These are phyloP conservation scores for Luvunga scandens DNA, from an alignment of 345 rosid genomes.

Conservation along the genomic window DNA sequence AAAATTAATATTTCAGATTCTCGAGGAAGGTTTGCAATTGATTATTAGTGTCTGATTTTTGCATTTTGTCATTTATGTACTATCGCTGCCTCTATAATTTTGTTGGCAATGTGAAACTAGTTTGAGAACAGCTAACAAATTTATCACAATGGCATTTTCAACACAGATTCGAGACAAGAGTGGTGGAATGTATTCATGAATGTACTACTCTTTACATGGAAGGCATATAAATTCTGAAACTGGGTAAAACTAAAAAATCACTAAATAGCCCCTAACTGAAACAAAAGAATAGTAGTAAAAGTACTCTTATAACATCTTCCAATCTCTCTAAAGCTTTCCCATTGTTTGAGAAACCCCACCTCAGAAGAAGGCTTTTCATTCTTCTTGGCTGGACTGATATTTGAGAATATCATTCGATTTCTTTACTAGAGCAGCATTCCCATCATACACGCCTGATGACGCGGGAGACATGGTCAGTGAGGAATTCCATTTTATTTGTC, in stretches of 20 bases:
- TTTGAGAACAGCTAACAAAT: too few relatives aligned
- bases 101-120: not conserved
- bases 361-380: not conserved
- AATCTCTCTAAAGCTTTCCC: not conserved
- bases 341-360: not conserved
- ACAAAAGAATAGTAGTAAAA: not conserved
- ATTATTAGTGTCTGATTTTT: not conserved
- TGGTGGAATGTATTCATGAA: too few relatives aligned
- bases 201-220: not conserved
- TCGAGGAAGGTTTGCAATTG: conserved; percentile 1
- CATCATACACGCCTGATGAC: not conserved
- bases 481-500: not conserved
- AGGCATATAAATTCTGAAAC: not conserved
- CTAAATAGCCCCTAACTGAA: not conserved
- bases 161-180: not conserved
- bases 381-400: not conserved
- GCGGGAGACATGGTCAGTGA: not conserved
- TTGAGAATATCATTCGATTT: not conserved
- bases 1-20: conserved; percentile 8
- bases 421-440: not conserved
- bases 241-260: not conserved
- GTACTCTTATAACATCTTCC: not conserved
- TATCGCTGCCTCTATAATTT: not conserved
- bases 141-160: not conserved
- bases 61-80: not conserved